Conservation (phyloP, 108 stramenopile species). For the Chaetoceros muelleri region DNA sequence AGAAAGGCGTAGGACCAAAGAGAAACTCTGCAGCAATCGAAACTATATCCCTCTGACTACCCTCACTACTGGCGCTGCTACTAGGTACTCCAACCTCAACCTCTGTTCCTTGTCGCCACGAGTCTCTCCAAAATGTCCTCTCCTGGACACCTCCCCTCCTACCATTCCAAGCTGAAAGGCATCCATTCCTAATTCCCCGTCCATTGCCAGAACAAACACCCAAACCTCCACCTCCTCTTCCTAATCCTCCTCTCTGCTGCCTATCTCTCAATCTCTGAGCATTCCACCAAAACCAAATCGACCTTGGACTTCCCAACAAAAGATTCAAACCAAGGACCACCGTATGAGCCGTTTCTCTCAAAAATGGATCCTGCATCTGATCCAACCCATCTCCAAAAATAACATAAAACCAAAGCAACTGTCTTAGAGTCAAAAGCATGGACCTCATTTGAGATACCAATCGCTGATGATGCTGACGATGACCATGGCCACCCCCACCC, state of each 20-base stretch:
- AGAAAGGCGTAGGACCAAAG: conserved; percentile 52
- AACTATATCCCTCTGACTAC: conserved; percentile 40
- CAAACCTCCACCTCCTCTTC: conserved; percentile 17
- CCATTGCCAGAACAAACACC: not conserved
- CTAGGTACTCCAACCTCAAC: no score
- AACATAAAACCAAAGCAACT: conserved; percentile 75
- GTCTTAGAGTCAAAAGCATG: conserved; percentile 48
- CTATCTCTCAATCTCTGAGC: conserved; percentile 32
- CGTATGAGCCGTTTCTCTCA: conserved; percentile 71
- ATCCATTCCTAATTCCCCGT: not conserved
- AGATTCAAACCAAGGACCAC: conserved; percentile 45
- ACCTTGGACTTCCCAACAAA: conserved; percentile 55
- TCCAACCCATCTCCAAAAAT: conserved; percentile 49
- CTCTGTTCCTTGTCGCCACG: not conserved
- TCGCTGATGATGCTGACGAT: conserved; percentile 16
- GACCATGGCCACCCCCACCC: conserved; percentile 7
- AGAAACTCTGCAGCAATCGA: conserved; percentile 72
- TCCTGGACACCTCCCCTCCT: no score
- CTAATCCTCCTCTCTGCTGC: conserved; percentile 15
- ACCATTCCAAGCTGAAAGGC: not conserved
- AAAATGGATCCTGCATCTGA: conserved; percentile 50
- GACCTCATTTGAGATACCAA: conserved; percentile 40
- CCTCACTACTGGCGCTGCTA: no score
- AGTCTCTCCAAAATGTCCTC: not conserved
- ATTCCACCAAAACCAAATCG: conserved; percentile 59